These are phyloP conservation scores for Kodamaea sp. DNA, from an alignment of 1,139 yeast genomes.

Conservation along the genomic window DNA sequence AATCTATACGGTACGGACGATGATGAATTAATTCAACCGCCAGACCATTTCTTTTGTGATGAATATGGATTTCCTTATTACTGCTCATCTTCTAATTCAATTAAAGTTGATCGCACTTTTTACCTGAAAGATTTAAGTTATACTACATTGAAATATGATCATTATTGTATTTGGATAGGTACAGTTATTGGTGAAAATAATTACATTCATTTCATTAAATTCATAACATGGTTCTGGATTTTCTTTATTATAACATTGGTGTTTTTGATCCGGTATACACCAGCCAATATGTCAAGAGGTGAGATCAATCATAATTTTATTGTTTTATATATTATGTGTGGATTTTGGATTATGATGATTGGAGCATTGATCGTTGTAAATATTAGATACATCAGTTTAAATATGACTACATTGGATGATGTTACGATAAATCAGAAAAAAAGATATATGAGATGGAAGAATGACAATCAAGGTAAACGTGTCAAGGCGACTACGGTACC, in stretches of 20 bases:
- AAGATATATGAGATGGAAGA: conserved; percentile 21
- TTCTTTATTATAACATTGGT: conserved; percentile 28
- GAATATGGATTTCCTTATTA: conserved; percentile 58
- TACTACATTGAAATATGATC: conserved; percentile 62
- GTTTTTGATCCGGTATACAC: conserved; percentile 27
- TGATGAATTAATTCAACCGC: conserved; percentile 27
- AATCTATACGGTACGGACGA: conserved; percentile 20
- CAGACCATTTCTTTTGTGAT: conserved; percentile 56
- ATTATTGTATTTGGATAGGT: conserved; percentile 65
- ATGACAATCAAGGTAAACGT: conserved; percentile 9
- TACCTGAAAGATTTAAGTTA: conserved; percentile 46
- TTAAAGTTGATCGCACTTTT: conserved; percentile 52
- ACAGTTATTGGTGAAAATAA: conserved; percentile 54
- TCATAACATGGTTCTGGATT: conserved; percentile 31
- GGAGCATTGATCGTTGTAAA: conserved; percentile 34
- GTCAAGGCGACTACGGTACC: conserved; percentile 17
- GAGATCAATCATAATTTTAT: conserved; percentile 46
- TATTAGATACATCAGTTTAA: conserved; percentile 33
- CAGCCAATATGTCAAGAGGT: conserved; percentile 19
- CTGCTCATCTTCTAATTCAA: conserved; percentile 52
- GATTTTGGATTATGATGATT: conserved; percentile 43
- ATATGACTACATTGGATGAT: conserved; percentile 42
- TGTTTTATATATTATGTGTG: conserved; percentile 35
- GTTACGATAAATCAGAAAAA: conserved; percentile 22
- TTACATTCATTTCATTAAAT: conserved; percentile 50